phyloP scores from a whole-genome alignment of 345 rosid genomes.

The Jatropha curcas region DNA sequence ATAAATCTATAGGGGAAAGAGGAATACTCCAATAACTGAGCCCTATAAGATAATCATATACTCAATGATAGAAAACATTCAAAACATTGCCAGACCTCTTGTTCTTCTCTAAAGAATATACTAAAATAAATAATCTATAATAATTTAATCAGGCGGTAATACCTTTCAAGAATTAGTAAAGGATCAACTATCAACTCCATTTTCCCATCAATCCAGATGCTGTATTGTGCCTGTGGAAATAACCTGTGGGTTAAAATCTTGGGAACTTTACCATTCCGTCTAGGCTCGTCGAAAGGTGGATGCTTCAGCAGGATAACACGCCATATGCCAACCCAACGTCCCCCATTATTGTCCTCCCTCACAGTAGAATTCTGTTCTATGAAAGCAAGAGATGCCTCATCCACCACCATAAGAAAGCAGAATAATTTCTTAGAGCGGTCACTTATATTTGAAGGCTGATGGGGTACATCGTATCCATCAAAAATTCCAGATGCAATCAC shows the following conservation, averaged over 20 bases:
- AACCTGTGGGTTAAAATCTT: slow-evolving; percentile 96
- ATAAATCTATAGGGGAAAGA: background rate
- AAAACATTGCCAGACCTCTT: no score
- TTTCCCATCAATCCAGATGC: slow-evolving; percentile 99
- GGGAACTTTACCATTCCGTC: slow-evolving; percentile 95
- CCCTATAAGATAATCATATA: background rate
- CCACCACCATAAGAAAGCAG: slow-evolving; percentile 92
- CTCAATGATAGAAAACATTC: no score
- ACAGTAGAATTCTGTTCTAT: slow-evolving; percentile 62
- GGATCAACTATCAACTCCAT: slow-evolving; percentile 98
- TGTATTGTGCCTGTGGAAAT: slow-evolving; percentile 88
- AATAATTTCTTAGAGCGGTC: slow-evolving; percentile 71
- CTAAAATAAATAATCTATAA: background rate
- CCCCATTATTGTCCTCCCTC: slow-evolving; percentile 61
- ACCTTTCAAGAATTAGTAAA: slow-evolving; percentile 88
- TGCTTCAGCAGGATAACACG: slow-evolving; percentile 77
- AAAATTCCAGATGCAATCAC: slow-evolving; percentile 96
- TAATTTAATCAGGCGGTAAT: background rate
- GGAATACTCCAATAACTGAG: background rate
- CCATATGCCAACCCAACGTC: slow-evolving; percentile 95
- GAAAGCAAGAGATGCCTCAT: slow-evolving; percentile 71
- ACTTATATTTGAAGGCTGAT: slow-evolving; percentile 86
- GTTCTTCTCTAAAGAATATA: background rate
- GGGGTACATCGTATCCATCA: slow-evolving; percentile 87
- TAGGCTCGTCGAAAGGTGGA: slow-evolving; percentile 92